Evolutionary conservation across 331 rosid genomes (phyloP).

Genomic region (Malus hybrid): DNA sequence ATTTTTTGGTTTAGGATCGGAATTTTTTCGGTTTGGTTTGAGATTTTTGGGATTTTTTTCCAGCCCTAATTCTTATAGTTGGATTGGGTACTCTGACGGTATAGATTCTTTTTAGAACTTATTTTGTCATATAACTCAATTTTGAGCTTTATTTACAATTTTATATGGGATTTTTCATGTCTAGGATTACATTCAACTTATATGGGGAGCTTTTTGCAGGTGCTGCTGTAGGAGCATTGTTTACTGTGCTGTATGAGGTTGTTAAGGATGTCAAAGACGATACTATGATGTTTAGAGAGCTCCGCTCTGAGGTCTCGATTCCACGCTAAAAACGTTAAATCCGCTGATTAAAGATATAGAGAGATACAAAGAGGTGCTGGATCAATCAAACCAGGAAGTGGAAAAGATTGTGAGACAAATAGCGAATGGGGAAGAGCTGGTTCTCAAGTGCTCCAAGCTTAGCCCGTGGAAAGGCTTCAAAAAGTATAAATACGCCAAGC

Average conservation of each 20-base stretch:
- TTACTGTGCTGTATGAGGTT: background rate
- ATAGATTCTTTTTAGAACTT: no score
- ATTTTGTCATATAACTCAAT: no score
- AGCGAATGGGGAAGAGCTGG: background rate
- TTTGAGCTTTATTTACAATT: no score
- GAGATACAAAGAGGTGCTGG: background rate
- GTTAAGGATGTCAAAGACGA: background rate
- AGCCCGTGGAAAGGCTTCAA: background rate
- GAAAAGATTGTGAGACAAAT: background rate
- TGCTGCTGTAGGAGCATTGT: background rate
- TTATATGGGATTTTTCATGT: background rate
- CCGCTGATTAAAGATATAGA: slow-evolving; percentile 6
- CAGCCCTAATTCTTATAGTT: no score
- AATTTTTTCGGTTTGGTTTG: no score
- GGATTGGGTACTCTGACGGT: no score
- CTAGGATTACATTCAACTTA: background rate
- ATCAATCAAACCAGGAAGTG: background rate
- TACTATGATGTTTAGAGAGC: no score
- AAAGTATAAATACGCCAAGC: background rate
- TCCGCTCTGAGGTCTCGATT: background rate
- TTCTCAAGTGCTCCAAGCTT: background rate
- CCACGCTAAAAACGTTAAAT: background rate
- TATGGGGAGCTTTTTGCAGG: background rate
- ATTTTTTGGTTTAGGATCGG: no score
- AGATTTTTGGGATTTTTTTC: no score